Evolutionary conservation across 257 asterid species (phyloP).

Genomic region (Ophiorrhiza pumila): DNA sequence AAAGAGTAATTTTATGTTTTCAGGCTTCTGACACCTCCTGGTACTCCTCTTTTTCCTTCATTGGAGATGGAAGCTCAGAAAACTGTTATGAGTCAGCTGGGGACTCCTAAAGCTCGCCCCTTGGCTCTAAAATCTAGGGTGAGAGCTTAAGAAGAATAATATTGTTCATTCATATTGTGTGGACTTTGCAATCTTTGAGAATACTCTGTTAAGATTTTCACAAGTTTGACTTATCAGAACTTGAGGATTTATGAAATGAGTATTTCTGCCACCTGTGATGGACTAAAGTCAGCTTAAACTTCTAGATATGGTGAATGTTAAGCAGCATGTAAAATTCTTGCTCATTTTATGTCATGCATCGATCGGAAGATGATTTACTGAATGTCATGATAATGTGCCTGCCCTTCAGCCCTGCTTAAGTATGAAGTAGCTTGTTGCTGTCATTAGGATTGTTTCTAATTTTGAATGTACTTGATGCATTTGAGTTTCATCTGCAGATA

Average conservation of each 20-base stretch:
- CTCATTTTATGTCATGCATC: not conserved
- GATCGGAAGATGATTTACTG: not conserved
- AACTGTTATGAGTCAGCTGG: conserved; percentile 71
- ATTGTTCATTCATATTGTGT: conserved; percentile 10
- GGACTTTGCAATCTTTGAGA: not conserved
- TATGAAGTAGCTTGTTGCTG: not conserved
- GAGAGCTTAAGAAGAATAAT: conserved; percentile 60
- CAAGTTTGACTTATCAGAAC: not conserved
- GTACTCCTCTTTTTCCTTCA: conserved; percentile 97
- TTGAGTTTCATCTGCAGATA: conserved; percentile 8
- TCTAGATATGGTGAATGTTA: not conserved
- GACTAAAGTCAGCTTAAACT: not conserved
- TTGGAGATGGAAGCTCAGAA: conserved; percentile 88
- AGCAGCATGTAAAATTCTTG: not conserved
- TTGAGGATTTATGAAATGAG: not conserved
- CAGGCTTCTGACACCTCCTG: conserved; percentile 99
- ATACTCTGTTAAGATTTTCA: not conserved
- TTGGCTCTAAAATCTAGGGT: conserved; percentile 84
- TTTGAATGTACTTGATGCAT: not conserved
- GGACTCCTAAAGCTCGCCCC: conserved; percentile 82
- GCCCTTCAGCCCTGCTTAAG: not conserved
- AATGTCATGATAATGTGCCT: not conserved
- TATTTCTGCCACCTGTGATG: not conserved
- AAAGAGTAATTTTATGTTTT: conserved; percentile 21
- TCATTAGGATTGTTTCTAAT: not conserved